phyloP scores from a whole-genome alignment of 352 stramenopile genomes.

The Globisporangium emineosum region DNA sequence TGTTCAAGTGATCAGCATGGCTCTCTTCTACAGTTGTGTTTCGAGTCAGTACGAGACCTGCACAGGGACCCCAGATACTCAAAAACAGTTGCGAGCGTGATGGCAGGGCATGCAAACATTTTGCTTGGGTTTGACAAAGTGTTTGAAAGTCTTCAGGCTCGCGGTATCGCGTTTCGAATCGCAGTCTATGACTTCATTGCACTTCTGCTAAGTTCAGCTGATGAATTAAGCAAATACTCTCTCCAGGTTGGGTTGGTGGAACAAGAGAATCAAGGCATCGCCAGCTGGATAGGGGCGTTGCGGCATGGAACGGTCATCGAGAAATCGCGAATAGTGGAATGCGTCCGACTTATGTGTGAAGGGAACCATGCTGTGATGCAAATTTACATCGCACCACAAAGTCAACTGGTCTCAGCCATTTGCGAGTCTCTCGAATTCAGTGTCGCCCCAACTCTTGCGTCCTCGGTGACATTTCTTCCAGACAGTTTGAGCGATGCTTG shows the following conservation, averaged over 20 bases:
- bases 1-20: neutral
- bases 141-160: neutral
- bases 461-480: neutral
- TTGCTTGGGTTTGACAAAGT: neutral
- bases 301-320: neutral
- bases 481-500: neutral
- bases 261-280: neutral
- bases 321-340: neutral
- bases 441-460: neutral
- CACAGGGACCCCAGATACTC: neutral
- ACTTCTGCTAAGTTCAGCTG: neutral
- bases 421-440: neutral
- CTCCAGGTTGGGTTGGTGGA: neutral
- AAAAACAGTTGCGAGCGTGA: neutral
- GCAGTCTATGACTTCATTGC: constrained; percentile 1
- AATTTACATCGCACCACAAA: neutral
- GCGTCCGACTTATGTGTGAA: neutral
- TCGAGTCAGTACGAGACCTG: neutral
- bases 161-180: neutral
- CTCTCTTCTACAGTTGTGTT: constrained; percentile 3
- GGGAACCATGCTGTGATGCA: neutral
- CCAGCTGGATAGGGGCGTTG: neutral
- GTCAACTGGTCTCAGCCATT: neutral
- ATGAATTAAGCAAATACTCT: neutral
- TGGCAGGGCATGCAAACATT: neutral